Evolutionary conservation across 306 rosid species (phyloP), one percentile per base, ranked within the genome.

Genomic region (Clitoria ternatea): DNA sequence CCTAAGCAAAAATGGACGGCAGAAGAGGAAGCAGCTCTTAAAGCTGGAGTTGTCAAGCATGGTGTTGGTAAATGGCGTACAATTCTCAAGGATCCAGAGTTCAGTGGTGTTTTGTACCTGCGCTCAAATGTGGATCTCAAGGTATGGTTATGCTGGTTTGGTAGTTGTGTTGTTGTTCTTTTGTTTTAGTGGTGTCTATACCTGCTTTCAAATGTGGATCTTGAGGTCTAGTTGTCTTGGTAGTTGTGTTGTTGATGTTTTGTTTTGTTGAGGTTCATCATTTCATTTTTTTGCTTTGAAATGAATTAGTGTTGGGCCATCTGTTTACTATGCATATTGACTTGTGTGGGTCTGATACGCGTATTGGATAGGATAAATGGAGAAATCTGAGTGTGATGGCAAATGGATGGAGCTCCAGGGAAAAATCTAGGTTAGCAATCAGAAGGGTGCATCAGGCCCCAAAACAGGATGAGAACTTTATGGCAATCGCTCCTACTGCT

Each of bases 11-110:
- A 94, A 74, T 91, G 97, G 99, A 91, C 96, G 0, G 52, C 77
- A 19, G 96, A 91, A 80, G 99, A 94, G 80, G 99, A 94, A 85
- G 73, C 89, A 13, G 99, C 99, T 13, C 90, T 94, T 52, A 94
- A 94, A 82, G 92, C 99, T 59, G 99, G 99, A 66, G 97, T 94
- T 66, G 84, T 91, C 70, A 94, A 94, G 84, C 99, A 94, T 26
- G 99, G 99, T 39, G 95, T 88, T 20, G 99, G 97, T 47, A 94
- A 91, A 84, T 94, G 99, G 99, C 92, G 96, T 8, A 94, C 99
- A 0, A 94, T 94, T 54, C 96, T 94, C 48, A 91, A 90, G 77
- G 96, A 94, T 78, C 97, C 99, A 22, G 97, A 94, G 81, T 94
- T 82, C 70, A 85, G 88, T 12, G 15, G 73, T 62, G 87, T 94